Percentiles rank a stretch among this genome's conserved stretches.
These are phyloP conservation scores for Shiraia sp. DNA, from an alignment of 2,329 filamentous ascomycete species.

Conservation along the genomic window DNA sequence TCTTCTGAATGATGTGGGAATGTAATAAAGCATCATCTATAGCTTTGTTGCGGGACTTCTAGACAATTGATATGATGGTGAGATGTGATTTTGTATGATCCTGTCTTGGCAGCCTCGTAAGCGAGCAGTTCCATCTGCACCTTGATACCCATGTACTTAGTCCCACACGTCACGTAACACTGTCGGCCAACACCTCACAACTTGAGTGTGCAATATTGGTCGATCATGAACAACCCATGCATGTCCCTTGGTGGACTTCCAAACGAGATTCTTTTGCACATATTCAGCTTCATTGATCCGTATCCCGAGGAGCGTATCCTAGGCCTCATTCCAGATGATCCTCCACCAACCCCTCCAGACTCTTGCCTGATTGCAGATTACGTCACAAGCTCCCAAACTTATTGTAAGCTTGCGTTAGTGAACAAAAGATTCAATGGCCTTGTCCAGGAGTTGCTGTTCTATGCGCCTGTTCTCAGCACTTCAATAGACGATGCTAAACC, in stretches of 20 bases:
- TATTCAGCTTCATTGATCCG: constrained; percentile 14
- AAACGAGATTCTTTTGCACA: constrained; percentile 14
- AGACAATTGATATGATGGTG: too few relatives aligned
- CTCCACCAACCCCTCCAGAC: constrained; percentile 7
- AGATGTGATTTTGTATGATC: too few relatives aligned
- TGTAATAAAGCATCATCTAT: too few relatives aligned
- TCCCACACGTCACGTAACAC: too few relatives aligned
- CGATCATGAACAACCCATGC: too few relatives aligned
- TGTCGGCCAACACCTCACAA: too few relatives aligned
- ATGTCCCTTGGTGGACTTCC: constrained; percentile 7
- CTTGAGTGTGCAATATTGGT: too few relatives aligned
- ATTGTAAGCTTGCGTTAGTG: constrained; percentile 15
- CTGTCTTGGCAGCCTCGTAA: too few relatives aligned
- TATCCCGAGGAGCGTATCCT: constrained; percentile 8
- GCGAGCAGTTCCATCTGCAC: too few relatives aligned
- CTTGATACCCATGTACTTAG: too few relatives aligned
- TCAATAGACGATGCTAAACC: not conserved
- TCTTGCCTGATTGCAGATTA: constrained; percentile 10
- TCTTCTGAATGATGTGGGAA: too few relatives aligned
- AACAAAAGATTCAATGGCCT: constrained; percentile 12
- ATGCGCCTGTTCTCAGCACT: constrained; percentile 6
- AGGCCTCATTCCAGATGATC: constrained; percentile 17
- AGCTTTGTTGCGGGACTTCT: too few relatives aligned
- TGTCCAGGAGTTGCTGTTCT: constrained; percentile 7
- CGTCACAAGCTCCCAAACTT: constrained; percentile 1